phyloP scores from a whole-genome alignment of 1,139 yeast genomes.

The Hanseniaspora uvarum region DNA sequence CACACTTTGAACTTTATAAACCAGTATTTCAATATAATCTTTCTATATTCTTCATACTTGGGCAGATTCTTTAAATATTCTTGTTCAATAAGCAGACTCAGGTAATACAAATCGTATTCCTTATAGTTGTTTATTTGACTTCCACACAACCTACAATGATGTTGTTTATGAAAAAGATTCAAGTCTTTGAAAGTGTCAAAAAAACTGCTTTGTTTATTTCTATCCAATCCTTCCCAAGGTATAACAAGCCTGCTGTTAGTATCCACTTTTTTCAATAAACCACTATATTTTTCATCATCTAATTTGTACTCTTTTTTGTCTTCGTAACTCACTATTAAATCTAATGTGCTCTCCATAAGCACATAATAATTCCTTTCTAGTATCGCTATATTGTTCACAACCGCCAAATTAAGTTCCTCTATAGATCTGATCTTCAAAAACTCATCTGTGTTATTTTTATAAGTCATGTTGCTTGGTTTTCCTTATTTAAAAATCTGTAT shows the following conservation, averaged over 20 bases:
- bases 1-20: slow-evolving; percentile 14
- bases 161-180: slow-evolving; percentile 1
- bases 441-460: background rate
- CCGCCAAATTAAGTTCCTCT: background rate
- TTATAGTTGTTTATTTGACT: background rate
- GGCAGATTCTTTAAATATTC: slow-evolving; percentile 8
- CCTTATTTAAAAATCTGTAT: too few relatives aligned
- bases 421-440: background rate
- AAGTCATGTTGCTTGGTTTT: background rate
- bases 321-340: background rate
- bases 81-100: slow-evolving; percentile 6
- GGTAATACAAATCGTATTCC: slow-evolving; percentile 12
- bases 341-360: slow-evolving; percentile 6
- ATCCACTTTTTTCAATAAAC: background rate
- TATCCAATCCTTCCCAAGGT: slow-evolving; percentile 1
- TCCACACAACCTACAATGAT: slow-evolving; percentile 15
- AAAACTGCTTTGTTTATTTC: background rate
- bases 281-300: slow-evolving; percentile 9
- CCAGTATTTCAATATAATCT: slow-evolving; percentile 12
- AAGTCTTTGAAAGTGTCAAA: background rate
- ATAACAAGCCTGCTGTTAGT: background rate
- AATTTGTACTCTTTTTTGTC: background rate
- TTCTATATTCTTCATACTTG: background rate
- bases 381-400: slow-evolving; percentile 2
- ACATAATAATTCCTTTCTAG: slow-evolving; percentile 9